A percentile compares a stretch with the other conserved stretches of the same genome.
These are phyloP conservation scores for Dryas octopetala DNA, from an alignment of 306 rosid genomes.

Conservation along the genomic window DNA sequence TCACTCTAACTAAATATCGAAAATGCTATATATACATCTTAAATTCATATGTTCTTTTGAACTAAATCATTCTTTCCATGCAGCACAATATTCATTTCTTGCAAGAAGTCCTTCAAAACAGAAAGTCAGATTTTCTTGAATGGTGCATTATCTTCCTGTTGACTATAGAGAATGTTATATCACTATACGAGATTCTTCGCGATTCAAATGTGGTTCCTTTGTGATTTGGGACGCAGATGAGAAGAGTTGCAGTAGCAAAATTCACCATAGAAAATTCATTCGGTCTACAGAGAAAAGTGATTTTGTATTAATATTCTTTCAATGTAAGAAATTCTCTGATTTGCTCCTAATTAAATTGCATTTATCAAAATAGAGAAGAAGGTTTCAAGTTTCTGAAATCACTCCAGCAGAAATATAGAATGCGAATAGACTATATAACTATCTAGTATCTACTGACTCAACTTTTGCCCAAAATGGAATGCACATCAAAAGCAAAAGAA, in stretches of 20 bases:
- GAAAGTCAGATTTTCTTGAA: slow-evolving; percentile 92
- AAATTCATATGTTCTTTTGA: background rate
- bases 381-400: background rate
- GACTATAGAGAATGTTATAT: slow-evolving; percentile 74
- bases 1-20: no score
- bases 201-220: slow-evolving; percentile 39
- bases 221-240: slow-evolving; percentile 18
- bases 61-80: slow-evolving; percentile 29
- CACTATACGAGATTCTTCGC: slow-evolving; percentile 73
- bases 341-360: background rate
- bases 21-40: no score
- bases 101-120: slow-evolving; percentile 92
- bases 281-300: background rate
- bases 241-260: slow-evolving; percentile 7
- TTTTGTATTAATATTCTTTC: background rate
- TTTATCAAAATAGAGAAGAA: background rate
- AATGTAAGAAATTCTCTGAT: background rate
- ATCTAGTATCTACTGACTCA: no score
- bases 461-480: background rate
- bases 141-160: slow-evolving; percentile 95
- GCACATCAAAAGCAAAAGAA: background rate
- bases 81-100: slow-evolving; percentile 98
- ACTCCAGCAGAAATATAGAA: background rate
- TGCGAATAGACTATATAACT: no score
- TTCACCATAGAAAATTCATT: slow-evolving; percentile 3